Evolutionary conservation across 345 rosid genomes (phyloP).

Genomic region (Jatropha curcas): DNA sequence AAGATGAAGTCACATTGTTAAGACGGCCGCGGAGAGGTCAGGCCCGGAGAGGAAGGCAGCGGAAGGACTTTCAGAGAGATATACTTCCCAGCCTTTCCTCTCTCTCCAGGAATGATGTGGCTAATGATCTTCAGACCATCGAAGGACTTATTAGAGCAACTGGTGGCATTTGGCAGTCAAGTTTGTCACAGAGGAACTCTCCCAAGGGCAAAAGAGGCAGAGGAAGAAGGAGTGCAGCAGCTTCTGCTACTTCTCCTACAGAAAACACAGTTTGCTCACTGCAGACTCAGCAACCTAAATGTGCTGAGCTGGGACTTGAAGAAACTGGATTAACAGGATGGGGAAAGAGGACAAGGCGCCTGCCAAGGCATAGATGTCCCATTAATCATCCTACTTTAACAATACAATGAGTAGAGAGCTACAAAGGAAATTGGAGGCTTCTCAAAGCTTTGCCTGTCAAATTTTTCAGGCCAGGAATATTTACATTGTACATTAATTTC

Average conservation of each 20-base stretch:
- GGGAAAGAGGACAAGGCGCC: conserved; percentile 88
- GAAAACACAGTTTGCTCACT: conserved; percentile 10
- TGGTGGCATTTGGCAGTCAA: conserved; percentile 58
- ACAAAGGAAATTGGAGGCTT: neutral
- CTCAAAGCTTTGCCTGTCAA: conserved; percentile 5
- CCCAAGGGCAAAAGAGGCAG: conserved; percentile 38
- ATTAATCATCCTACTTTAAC: conserved; percentile 29
- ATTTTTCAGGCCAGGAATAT: conserved; percentile 1
- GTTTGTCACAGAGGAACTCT: conserved; percentile 41
- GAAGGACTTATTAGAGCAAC: conserved; percentile 71
- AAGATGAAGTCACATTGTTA: conserved; percentile 34
- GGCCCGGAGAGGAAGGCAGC: conserved; percentile 68
- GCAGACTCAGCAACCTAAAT: conserved; percentile 33
- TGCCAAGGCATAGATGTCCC: conserved; percentile 59
- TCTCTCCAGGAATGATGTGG: conserved; percentile 61
- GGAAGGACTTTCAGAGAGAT: conserved; percentile 78
- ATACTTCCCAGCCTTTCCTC: conserved; percentile 62
- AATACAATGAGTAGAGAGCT: neutral
- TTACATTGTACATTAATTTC: neutral
- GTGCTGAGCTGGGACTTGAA: conserved; percentile 39
- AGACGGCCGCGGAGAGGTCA: conserved; percentile 63
- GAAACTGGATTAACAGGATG: conserved; percentile 63
- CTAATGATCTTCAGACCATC: conserved; percentile 65
- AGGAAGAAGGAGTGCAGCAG: conserved; percentile 45
- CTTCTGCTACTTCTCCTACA: conserved; percentile 15